Base-by-base conservation (phyloP, 306 rosid genomes). In the Pyrus betulifolia region DNA sequence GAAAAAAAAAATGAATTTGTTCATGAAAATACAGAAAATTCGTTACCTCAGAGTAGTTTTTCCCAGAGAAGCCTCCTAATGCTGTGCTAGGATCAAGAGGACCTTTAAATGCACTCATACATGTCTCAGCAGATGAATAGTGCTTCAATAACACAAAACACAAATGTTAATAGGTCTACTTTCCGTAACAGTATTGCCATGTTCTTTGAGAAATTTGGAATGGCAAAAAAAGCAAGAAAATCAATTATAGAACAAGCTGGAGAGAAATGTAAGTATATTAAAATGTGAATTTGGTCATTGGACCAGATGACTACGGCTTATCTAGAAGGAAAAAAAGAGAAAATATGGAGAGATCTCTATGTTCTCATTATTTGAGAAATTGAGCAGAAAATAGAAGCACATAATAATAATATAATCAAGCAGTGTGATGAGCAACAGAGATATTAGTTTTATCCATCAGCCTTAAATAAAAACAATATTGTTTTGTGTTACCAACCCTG, bases 81-180 rank as follows among this genome's bases (percentile, higher is more conserved):
- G 93, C 97, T 69, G 99, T 95, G 92, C 96, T 95, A 57, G 99
- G 98, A 85, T 95, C 99, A 72, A 95, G 88, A 74, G 99, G 99
- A 74, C 83, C 96, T 86, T 92, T 86, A 86, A 92, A 95, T 82
- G 97, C 99, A 80, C 93, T 95, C 96, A 90, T 83, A 80, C 99
- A 95, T 63, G 3, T 80, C 57, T 91, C 99, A 70, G 99, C 99
- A 82, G 97, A 90, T 67, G 99, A 90, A 86, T 88, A 95, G 80
- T 95, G 97, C 99, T 92, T 86, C 80, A 85, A 62, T 33, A 82
- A 77, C 70, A 84, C 65, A 78, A 76, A 38, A 71, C 38, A 73
- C 22, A 76, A 58, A 69, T 4, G 23, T 72, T 51, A 44, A 77
- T 15, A 59, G 64, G 60, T 76, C 11, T 54, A 59, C 69, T 76